A percentile compares a stretch with the other conserved stretches of the same genome.
Evolutionary conservation across 1,284 basidiomycete species (phyloP).

Genomic region (Pascua guehoae): DNA sequence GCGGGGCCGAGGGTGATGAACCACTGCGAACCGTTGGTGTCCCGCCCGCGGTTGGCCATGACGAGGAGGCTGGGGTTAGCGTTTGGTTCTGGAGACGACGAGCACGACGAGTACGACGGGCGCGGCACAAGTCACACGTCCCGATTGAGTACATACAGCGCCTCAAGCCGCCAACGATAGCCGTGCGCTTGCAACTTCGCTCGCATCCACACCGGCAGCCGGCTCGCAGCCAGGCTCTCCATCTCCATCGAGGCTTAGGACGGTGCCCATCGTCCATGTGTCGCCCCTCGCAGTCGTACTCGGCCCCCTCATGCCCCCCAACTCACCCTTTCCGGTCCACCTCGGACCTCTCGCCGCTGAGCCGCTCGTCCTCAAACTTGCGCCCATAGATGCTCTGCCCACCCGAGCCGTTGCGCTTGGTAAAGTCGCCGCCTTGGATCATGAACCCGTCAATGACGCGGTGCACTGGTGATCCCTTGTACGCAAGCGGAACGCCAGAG

Average conservation of each 20-base stretch:
- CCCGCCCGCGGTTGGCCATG: conserved; percentile 62
- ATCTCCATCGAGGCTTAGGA: no score
- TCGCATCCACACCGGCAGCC: no score
- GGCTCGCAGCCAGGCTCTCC: no score
- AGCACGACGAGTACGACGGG: no score
- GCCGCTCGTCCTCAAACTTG: conserved; percentile 46
- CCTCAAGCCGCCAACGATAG: no score
- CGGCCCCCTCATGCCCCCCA: no score
- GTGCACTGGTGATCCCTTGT: conserved; percentile 74
- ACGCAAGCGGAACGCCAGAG: conserved; percentile 65
- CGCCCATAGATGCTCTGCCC: conserved; percentile 51
- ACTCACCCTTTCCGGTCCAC: conserved; percentile 48
- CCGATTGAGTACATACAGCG: no score
- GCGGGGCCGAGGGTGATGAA: conserved; percentile 44
- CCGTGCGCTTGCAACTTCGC: no score
- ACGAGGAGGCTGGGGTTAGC: conserved; percentile 50
- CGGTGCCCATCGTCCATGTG: no score
- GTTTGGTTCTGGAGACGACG: no score
- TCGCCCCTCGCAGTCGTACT: no score
- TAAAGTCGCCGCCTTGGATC: conserved; percentile 74
- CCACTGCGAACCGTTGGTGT: conserved; percentile 58
- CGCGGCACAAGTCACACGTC: no score
- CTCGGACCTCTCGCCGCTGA: conserved; percentile 38
- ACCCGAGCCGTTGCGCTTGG: conserved; percentile 55
- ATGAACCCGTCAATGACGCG: conserved; percentile 80